phyloP scores from a whole-genome alignment of 352 stramenopile species.

The Phytophthora kernoviae region DNA sequence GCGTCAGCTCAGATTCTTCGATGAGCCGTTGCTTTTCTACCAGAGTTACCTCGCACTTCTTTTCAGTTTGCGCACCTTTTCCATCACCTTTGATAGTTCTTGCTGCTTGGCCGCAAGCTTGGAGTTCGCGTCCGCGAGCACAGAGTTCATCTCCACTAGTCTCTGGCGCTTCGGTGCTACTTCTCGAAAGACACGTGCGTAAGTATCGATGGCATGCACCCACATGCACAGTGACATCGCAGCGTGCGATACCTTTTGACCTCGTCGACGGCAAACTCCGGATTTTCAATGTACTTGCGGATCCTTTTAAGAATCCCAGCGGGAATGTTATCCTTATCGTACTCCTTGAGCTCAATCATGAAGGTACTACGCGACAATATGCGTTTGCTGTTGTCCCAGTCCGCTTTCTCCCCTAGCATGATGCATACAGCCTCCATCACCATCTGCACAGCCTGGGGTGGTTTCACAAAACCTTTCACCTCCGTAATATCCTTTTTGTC shows the following conservation, averaged over 20 bases:
- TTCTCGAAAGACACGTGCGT: conserved; percentile 74
- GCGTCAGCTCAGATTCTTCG: conserved; percentile 65
- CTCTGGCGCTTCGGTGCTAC: conserved; percentile 78
- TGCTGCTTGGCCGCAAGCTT: conserved; percentile 73
- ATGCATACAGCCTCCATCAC: conserved; percentile 91
- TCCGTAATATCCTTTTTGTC: conserved; percentile 91
- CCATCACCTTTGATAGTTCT: conserved; percentile 62
- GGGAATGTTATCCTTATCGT: conserved; percentile 84
- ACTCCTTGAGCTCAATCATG: conserved; percentile 85
- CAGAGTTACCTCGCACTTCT: conserved; percentile 65
- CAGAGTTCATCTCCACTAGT: conserved; percentile 72
- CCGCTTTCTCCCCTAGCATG: conserved; percentile 82
- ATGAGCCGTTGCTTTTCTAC: conserved; percentile 72
- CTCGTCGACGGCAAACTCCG: conserved; percentile 83
- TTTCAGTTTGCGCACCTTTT: conserved; percentile 59
- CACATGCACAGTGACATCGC: conserved; percentile 90
- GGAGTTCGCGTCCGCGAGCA: conserved; percentile 72
- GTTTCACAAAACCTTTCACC: conserved; percentile 87
- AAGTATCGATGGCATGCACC: conserved; percentile 86
- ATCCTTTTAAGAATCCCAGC: conserved; percentile 67
- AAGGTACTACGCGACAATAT: conserved; percentile 75
- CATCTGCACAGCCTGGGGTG: conserved; percentile 78
- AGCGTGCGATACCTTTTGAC: conserved; percentile 83
- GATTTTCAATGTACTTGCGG: conserved; percentile 84
- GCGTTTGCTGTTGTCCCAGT: conserved; percentile 87